phyloP scores from a whole-genome alignment of 129 eudicot genomes.

The Erigeron canadensis region DNA sequence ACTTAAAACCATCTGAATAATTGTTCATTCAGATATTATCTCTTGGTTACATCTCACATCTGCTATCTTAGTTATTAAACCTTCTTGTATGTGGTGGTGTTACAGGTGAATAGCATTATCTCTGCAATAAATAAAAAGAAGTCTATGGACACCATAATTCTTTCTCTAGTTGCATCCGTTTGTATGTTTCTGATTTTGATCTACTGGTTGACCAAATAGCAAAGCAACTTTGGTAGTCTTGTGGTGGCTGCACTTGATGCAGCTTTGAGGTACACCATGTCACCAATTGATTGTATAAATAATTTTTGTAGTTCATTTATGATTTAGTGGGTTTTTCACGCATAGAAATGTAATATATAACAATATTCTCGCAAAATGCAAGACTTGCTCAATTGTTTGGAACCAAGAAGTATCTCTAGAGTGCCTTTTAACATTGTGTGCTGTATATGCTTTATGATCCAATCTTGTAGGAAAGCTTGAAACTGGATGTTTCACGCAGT shows the following conservation, averaged over 20 bases:
- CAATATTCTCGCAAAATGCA: not conserved
- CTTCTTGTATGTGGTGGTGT: not conserved
- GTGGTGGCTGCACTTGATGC: constrained; percentile 23
- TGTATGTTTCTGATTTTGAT: constrained; percentile 85
- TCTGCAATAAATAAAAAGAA: constrained; percentile 92
- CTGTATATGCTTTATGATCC: constrained; percentile 19
- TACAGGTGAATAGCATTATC: constrained; percentile 83
- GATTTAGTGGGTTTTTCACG: not conserved
- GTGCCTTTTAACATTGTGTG: not conserved
- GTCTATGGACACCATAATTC: constrained; percentile 94
- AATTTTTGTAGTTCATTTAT: constrained; percentile 12
- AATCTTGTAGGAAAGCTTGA: constrained; percentile 21
- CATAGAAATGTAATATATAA: constrained; percentile 18
- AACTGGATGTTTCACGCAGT: constrained; percentile 15
- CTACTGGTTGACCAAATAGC: constrained; percentile 85
- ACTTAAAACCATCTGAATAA: not conserved
- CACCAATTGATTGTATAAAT: constrained; percentile 9
- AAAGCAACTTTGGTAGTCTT: constrained; percentile 20
- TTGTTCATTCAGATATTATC: not conserved
- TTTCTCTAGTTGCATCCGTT: constrained; percentile 86
- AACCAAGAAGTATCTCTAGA: not conserved
- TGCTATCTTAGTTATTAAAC: not conserved
- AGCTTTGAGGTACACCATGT: constrained; percentile 28
- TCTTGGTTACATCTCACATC: not conserved
- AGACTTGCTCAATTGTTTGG: constrained; percentile 18